Percentiles rank a stretch among this genome's conserved stretches.
Evolutionary conservation across 2,329 filamentous ascomycete species (phyloP).

Genomic region (Monilinia aucupariae): DNA sequence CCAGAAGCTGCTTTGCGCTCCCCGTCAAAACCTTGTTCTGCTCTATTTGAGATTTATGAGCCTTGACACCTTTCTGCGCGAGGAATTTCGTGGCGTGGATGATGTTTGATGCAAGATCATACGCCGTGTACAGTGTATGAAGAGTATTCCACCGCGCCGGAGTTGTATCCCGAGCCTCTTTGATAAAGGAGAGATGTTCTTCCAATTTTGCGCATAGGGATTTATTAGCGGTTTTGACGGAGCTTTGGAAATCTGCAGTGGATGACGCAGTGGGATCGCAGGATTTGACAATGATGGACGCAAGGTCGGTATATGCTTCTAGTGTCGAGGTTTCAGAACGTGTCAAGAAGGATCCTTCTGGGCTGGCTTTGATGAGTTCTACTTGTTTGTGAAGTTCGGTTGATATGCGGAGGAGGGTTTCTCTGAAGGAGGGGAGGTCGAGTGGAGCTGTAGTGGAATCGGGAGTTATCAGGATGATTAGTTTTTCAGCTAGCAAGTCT

Average conservation of each 20-base stretch:
- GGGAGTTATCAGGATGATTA: conserved; percentile 23
- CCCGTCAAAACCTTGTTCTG: conserved; percentile 18
- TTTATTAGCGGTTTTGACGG: conserved; percentile 23
- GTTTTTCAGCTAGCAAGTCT: conserved; percentile 25
- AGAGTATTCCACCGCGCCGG: conserved; percentile 19
- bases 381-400: conserved; percentile 8
- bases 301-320: conserved; percentile 23
- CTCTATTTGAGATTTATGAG: conserved; percentile 22
- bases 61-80: conserved; percentile 18
- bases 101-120: conserved; percentile 27
- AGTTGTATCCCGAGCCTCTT: not conserved
- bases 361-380: not conserved
- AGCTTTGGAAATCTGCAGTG: not conserved
- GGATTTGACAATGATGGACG: conserved; percentile 23
- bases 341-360: conserved; percentile 19
- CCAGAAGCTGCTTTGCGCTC: conserved; percentile 20
- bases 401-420: not conserved
- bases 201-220: conserved; percentile 21
- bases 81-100: conserved; percentile 25
- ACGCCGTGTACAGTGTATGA: conserved; percentile 31
- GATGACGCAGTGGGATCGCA: conserved; percentile 20
- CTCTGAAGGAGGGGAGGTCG: not conserved
- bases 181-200: conserved; percentile 14
- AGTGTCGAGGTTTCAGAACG: conserved; percentile 22
- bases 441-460: not conserved